Evolutionary conservation across 306 rosid genomes (phyloP).

Genomic region (Malus orientalis): DNA sequence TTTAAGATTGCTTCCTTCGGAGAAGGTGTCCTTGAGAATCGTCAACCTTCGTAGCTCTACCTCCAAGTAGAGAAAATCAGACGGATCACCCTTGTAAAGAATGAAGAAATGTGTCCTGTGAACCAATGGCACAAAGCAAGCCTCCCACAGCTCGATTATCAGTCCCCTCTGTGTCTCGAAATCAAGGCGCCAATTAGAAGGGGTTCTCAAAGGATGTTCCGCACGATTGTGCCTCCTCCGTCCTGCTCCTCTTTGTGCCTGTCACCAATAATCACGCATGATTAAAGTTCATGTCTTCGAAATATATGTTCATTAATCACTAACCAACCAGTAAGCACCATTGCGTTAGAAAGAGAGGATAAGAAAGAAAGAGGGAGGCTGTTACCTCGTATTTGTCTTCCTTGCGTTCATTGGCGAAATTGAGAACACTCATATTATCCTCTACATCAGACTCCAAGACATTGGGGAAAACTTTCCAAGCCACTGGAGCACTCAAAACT

Average conservation of each 20-base stretch:
- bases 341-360: background rate
- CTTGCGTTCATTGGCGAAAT: slow-evolving; percentile 30
- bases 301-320: background rate
- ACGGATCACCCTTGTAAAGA: slow-evolving; percentile 68
- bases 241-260: slow-evolving; percentile 30
- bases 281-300: background rate
- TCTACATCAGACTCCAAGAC: slow-evolving; percentile 31
- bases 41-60: slow-evolving; percentile 75
- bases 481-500: slow-evolving; percentile 19
- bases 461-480: slow-evolving; percentile 6
- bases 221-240: slow-evolving; percentile 9
- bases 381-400: background rate
- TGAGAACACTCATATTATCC: slow-evolving; percentile 56
- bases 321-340: too few relatives aligned
- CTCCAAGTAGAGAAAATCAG: slow-evolving; percentile 68
- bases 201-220: slow-evolving; percentile 5
- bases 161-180: slow-evolving; percentile 56
- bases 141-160: slow-evolving; percentile 71
- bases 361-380: background rate
- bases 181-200: slow-evolving; percentile 23
- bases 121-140: slow-evolving; percentile 62
- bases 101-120: slow-evolving; percentile 80
- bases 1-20: slow-evolving; percentile 23
- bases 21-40: slow-evolving; percentile 48
- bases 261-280: background rate